Base-by-base conservation (phyloP, 768 basidiomycete species). In the Crucibulum laeve region DNA sequence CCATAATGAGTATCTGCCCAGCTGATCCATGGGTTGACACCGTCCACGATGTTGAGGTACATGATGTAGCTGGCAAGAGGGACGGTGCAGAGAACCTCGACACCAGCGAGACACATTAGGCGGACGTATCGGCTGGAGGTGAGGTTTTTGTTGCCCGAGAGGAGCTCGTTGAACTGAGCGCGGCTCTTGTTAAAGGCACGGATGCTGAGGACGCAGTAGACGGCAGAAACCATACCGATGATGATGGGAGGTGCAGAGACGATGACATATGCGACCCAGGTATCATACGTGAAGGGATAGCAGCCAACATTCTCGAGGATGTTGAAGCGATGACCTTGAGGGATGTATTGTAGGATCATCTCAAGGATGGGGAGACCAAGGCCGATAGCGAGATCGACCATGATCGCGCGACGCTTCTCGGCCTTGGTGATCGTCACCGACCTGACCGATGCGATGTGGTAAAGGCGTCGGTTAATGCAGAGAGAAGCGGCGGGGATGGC, bases 401-500 rank as follows among this genome's bases (percentile, higher is more conserved):
- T 55, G 40, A 83, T 61, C 3, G 60, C 68, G 2, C 74, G 68
- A n/a, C 73, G 72, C 55, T 72, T 77, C 68, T 79, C 69, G 4
- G 70, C 70, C 23, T 56, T 67, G 17, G 77, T 74, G 35, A 73
- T 65, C 1, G 70, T 73, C 43, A 82, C 76, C 4, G 70, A 63
- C 43, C 68, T 68, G 15, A 80, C 70, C 0, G 70, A 61, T 5
- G 79, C 72, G 38, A 84, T 81, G 48, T 71, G 63, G 58, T 82
- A 84, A 4, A 87, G 71, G 13, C 82, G 74, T n/a, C 77, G 73
- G 52, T 77, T 79, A 55, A 81, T 82, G 55, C 76, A 79, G 4
- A 80, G 64, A 3, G 74, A 75, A 7, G 74, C 65, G 1, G 76
- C 72, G 4, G 80, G 77, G 46, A 80, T 67, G 1, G 68, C 80